phyloP scores from a whole-genome alignment of 805 yeast species.

The Cyberlindnera japonica region DNA sequence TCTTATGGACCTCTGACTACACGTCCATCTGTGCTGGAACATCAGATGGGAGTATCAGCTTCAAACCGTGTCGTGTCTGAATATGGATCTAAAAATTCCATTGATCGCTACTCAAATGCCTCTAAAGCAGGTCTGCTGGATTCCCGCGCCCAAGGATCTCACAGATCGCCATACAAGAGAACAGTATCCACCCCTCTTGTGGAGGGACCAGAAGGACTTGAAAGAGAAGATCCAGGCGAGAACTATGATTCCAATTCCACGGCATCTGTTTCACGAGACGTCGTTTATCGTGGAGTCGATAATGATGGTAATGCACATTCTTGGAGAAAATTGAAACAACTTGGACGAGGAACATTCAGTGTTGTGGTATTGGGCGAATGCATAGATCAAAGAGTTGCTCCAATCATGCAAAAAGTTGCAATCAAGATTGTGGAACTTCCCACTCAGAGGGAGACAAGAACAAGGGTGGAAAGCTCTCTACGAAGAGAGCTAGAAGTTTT shows the following conservation, averaged over 20 bases:
- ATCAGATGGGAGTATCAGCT: background rate
- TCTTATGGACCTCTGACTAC: slow-evolving; percentile 19
- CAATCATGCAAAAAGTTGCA: slow-evolving; percentile 46
- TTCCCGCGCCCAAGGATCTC: slow-evolving; percentile 1
- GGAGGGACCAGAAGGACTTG: slow-evolving; percentile 8
- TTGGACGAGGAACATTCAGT: slow-evolving; percentile 72
- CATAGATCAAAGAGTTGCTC: slow-evolving; percentile 18
- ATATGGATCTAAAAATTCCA: slow-evolving; percentile 28
- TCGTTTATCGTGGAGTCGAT: slow-evolving; percentile 19
- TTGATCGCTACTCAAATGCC: slow-evolving; percentile 9
- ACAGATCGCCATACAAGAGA: slow-evolving; percentile 18
- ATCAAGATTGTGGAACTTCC: slow-evolving; percentile 58
- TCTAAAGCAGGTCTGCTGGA: slow-evolving; percentile 2
- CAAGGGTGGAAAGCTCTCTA: slow-evolving; percentile 57
- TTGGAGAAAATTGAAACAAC: slow-evolving; percentile 36
- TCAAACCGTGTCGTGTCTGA: slow-evolving; percentile 35
- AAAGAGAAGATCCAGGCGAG: slow-evolving; percentile 9
- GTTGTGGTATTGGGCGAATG: slow-evolving; percentile 50
- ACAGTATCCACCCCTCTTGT: slow-evolving; percentile 19
- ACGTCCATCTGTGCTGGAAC: slow-evolving; percentile 11
- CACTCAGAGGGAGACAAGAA: slow-evolving; percentile 38
- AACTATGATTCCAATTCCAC: background rate
- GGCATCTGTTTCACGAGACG: background rate
- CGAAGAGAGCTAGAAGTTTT: slow-evolving; percentile 74
- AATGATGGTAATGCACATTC: slow-evolving; percentile 9